These are phyloP conservation scores for Przewalskia tangutica DNA, from an alignment of 257 asterid species.

Conservation along the genomic window DNA sequence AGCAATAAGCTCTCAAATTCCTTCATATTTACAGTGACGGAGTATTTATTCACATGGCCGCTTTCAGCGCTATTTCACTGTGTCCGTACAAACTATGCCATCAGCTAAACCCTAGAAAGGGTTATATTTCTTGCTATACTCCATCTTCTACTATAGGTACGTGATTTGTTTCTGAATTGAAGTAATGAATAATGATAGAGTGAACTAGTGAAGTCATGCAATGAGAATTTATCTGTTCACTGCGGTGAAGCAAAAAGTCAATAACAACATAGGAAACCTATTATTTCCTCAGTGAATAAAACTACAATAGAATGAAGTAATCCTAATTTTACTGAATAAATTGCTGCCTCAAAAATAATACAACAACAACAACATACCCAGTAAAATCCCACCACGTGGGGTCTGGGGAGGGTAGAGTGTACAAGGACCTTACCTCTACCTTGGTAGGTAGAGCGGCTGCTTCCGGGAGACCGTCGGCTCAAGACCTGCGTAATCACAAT, in stretches of 20 bases:
- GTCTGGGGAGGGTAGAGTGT: no score
- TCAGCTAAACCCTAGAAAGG: background rate
- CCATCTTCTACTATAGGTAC: constrained; percentile 4
- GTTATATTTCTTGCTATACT: constrained; percentile 7
- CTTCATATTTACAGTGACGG: background rate
- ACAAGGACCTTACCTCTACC: no score
- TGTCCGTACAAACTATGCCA: constrained; percentile 15
- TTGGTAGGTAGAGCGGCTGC: no score
- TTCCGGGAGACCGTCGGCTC: no score
- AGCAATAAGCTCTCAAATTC: background rate
- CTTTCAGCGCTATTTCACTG: constrained; percentile 11
- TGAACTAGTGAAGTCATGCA: background rate
- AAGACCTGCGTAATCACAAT: no score
- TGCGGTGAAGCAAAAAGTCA: background rate
- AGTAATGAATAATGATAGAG: background rate
- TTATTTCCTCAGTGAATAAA: background rate
- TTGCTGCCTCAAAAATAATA: background rate
- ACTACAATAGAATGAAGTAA: background rate
- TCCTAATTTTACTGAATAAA: background rate
- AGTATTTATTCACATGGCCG: background rate
- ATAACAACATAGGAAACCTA: background rate
- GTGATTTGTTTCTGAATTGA: background rate
- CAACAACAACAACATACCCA: no score
- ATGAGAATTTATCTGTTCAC: background rate
- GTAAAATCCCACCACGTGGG: no score